phyloP scores from a whole-genome alignment of 2,329 filamentous ascomycete genomes.

The Monosporascus cannonballus region DNA sequence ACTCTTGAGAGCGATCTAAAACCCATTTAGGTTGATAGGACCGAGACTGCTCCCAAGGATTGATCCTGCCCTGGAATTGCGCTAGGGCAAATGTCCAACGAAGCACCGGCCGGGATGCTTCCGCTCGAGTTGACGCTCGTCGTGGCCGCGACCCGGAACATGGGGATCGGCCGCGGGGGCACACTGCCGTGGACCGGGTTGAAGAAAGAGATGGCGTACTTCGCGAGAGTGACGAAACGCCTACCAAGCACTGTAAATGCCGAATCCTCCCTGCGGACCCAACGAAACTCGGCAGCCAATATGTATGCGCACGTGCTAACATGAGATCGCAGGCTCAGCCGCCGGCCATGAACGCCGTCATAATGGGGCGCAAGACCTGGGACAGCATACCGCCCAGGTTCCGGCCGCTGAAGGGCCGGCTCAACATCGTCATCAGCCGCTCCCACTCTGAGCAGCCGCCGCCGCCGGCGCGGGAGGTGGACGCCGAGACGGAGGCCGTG shows the following conservation, averaged over 20 bases:
- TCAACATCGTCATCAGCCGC: slow-evolving; percentile 77
- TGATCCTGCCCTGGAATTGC: too few species aligned
- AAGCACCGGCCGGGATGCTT: slow-evolving; percentile 9
- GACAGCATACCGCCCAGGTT: slow-evolving; percentile 77
- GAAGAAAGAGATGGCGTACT: slow-evolving; percentile 90
- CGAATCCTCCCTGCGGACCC: neutral
- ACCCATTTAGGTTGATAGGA: too few species aligned
- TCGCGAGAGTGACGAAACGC: slow-evolving; percentile 80
- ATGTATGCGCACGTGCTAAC: neutral
- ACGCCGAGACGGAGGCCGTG: slow-evolving; percentile 42
- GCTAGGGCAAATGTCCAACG: slow-evolving; percentile 7
- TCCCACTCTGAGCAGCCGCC: slow-evolving; percentile 26
- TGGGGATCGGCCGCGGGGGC: slow-evolving; percentile 81
- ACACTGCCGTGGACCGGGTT: slow-evolving; percentile 84
- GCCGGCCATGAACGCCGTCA: slow-evolving; percentile 61
- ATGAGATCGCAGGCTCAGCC: slow-evolving; percentile 22
- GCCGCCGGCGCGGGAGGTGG: slow-evolving; percentile 8
- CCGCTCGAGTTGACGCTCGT: slow-evolving; percentile 72
- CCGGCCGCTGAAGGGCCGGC: slow-evolving; percentile 69
- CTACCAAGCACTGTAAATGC: slow-evolving; percentile 35
- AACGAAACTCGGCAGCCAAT: too few species aligned
- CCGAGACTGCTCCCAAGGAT: too few species aligned
- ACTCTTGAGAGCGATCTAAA: too few species aligned
- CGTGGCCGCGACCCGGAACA: slow-evolving; percentile 81
- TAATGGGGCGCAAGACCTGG: slow-evolving; percentile 98